A percentile compares a stretch with the other conserved stretches of the same genome.
Conservation (phyloP, 192 early-diverging fungal species). For the Linnemannia zychae region DNA sequence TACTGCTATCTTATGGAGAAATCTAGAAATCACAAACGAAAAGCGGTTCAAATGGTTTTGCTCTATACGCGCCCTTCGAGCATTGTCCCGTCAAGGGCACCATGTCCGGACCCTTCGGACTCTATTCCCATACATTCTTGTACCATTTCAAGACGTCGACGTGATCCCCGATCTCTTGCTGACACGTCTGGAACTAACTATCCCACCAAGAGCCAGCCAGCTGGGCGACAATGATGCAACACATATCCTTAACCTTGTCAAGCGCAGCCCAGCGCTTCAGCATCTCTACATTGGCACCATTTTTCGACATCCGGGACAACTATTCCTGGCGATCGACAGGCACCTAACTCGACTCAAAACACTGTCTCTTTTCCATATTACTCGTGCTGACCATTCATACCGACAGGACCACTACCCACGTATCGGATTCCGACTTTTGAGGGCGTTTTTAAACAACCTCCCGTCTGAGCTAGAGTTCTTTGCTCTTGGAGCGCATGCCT, state of each 20-base stretch:
- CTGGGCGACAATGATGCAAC: not conserved
- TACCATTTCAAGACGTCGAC: not conserved
- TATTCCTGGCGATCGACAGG: not conserved
- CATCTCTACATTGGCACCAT: not conserved
- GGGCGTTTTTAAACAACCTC: not conserved
- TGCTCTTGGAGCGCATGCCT: not conserved
- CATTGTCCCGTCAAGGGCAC: constrained; percentile 1
- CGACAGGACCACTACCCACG: not conserved
- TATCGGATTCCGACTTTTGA: not conserved
- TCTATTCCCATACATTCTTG: not conserved
- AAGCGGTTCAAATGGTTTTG: not conserved
- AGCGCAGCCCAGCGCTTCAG: not conserved
- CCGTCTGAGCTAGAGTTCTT: not conserved
- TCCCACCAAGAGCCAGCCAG: not conserved
- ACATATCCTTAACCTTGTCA: not conserved
- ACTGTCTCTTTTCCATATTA: not conserved
- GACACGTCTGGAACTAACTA: not conserved
- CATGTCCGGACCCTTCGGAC: not conserved
- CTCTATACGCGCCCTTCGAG: not conserved
- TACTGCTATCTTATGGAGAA: not conserved
- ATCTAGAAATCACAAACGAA: not conserved
- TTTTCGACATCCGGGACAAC: not conserved
- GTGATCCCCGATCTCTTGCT: not conserved
- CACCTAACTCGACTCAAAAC: not conserved
- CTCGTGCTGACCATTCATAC: not conserved